A percentile compares a stretch with the other conserved stretches of the same genome.
phyloP scores from a whole-genome alignment of 1,139 yeast genomes.

The Saccharomyces hybrid region DNA sequence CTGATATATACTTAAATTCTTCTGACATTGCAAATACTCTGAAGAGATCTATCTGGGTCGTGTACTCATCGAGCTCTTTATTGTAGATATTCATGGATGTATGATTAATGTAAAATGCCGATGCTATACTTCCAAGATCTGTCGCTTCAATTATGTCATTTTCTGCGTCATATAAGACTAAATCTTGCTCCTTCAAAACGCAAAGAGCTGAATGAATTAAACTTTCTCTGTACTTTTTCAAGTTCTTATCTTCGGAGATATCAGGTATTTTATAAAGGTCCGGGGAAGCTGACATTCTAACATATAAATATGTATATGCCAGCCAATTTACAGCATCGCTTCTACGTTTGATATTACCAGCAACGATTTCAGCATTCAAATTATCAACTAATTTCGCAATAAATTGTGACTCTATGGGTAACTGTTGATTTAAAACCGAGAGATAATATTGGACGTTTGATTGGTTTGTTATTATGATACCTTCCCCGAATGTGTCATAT shows the following conservation, averaged over 20 bases:
- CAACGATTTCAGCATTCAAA: slow-evolving; percentile 79
- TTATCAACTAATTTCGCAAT: slow-evolving; percentile 63
- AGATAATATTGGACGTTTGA: slow-evolving; percentile 81
- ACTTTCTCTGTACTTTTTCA: slow-evolving; percentile 52
- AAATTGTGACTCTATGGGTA: slow-evolving; percentile 88
- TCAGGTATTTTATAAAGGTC: slow-evolving; percentile 46
- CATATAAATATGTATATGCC: slow-evolving; percentile 68
- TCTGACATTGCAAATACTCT: slow-evolving; percentile 72
- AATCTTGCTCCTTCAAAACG: slow-evolving; percentile 45
- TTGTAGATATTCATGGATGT: slow-evolving; percentile 62
- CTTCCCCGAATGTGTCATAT: slow-evolving; percentile 88
- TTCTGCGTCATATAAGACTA: slow-evolving; percentile 49
- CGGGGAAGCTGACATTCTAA: slow-evolving; percentile 74
- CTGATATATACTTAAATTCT: slow-evolving; percentile 78
- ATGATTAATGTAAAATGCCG: slow-evolving; percentile 77
- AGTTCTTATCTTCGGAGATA: slow-evolving; percentile 40
- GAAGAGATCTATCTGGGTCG: slow-evolving; percentile 66
- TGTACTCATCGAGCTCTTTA: slow-evolving; percentile 54
- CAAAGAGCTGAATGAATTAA: slow-evolving; percentile 70
- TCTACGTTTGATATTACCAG: slow-evolving; percentile 55
- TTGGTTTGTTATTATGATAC: slow-evolving; percentile 84
- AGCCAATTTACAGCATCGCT: slow-evolving; percentile 76
- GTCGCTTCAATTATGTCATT: slow-evolving; percentile 51
- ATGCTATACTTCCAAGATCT: slow-evolving; percentile 77
- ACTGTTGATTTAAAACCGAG: slow-evolving; percentile 80